Evolutionary conservation across 75 land plant genomes (phyloP).

Genomic region (Cupressus sempervirens): DNA sequence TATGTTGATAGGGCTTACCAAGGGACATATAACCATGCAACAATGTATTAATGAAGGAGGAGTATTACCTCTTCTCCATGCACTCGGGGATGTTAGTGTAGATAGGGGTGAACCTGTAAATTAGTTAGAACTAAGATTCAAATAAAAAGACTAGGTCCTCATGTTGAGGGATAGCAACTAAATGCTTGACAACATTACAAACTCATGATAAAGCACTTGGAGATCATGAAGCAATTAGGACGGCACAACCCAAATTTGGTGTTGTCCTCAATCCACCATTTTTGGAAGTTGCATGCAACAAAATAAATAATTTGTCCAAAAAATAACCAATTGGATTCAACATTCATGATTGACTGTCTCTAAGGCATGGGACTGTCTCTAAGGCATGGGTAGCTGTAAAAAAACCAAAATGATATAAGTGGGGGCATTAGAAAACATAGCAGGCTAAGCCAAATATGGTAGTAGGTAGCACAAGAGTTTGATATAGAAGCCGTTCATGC

Average conservation of each 20-base stretch:
- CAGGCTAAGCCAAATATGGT: no score
- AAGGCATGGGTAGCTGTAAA: conserved; percentile 96
- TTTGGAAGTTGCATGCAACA: conserved; percentile 72
- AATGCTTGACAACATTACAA: conserved; percentile 73
- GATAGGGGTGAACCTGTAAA: no score
- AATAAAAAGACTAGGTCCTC: no score
- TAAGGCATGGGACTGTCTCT: no score
- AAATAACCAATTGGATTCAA: conserved; percentile 67
- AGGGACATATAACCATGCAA: no score
- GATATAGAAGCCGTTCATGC: no score
- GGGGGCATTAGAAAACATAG: conserved; percentile 67
- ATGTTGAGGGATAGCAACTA: conserved; percentile 49
- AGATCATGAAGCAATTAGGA: conserved; percentile 53
- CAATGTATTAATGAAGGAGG: no score
- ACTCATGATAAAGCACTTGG: conserved; percentile 65
- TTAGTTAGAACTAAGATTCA: no score
- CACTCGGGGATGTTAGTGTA: no score
- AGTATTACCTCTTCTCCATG: no score
- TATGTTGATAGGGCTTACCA: no score
- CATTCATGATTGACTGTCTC: conserved; percentile 67
- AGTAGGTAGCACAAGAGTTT: no score
- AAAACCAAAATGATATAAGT: conserved; percentile 76
- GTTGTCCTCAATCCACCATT: conserved; percentile 86
- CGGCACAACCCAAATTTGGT: conserved; percentile 75
- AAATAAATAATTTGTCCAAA: conserved; percentile 82